These are phyloP conservation scores for Leucoagaricus sp. DNA, from an alignment of 1,284 basidiomycete species.

Conservation along the genomic window DNA sequence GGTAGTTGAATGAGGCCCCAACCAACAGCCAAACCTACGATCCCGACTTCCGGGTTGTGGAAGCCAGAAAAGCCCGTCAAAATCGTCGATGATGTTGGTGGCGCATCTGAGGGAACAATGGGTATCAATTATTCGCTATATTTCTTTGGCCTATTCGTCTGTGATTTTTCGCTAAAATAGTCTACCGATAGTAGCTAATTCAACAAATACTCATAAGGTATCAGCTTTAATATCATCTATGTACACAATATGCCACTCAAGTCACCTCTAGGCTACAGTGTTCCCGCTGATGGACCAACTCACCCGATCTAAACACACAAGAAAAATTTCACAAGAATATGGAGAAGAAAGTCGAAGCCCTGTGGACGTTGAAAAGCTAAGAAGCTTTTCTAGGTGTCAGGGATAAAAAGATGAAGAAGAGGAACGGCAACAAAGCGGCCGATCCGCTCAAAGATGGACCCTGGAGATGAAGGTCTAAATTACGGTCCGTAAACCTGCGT, in stretches of 20 bases:
- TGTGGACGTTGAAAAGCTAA: not conserved
- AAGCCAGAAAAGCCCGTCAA: not conserved
- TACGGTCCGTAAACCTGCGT: not conserved
- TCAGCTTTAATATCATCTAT: not conserved
- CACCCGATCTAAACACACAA: not conserved
- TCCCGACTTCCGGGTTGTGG: not conserved
- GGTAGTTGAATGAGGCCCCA: too few species aligned
- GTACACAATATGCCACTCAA: not conserved
- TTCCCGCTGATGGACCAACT: not conserved
- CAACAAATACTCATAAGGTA: too few species aligned
- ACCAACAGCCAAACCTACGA: not conserved
- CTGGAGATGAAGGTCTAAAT: not conserved
- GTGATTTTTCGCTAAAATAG: not conserved
- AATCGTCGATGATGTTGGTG: not conserved
- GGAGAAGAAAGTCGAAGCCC: not conserved
- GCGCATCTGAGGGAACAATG: not conserved
- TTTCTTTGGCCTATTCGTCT: not conserved
- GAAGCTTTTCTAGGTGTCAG: not conserved
- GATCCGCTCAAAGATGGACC: not conserved
- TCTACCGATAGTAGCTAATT: not conserved
- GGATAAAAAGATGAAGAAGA: not conserved
- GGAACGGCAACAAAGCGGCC: not conserved
- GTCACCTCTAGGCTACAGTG: not conserved
- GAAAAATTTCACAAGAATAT: not conserved
- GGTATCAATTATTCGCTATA: not conserved